Evolutionary conservation across 768 basidiomycete genomes (phyloP).

Genomic region (Gloeopeniophorella convolvens): DNA sequence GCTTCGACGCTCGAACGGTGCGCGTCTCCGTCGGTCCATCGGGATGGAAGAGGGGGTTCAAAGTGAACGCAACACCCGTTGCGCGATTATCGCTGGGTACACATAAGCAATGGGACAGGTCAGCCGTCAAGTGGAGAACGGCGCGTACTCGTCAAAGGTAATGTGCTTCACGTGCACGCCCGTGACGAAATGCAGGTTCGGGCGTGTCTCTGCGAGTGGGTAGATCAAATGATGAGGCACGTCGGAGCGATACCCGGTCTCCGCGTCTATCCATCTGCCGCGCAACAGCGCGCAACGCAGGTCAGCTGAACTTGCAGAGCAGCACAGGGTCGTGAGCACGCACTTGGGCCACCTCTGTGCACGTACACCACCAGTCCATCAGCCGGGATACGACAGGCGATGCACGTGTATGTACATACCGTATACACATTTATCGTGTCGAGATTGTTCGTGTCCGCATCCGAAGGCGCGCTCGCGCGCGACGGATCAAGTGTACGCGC

Average conservation of each 20-base stretch:
- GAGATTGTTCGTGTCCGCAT: constrained; percentile 22
- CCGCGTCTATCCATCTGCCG: constrained; percentile 45
- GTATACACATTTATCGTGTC: constrained; percentile 24
- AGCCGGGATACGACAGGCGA: background rate
- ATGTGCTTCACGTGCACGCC: constrained; percentile 33
- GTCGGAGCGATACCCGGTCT: constrained; percentile 52
- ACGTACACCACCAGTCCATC: constrained; percentile 6
- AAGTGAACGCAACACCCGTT: constrained; percentile 32
- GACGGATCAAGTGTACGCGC: constrained; percentile 22
- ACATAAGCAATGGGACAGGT: background rate
- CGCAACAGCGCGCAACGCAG: background rate
- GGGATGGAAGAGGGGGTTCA: constrained; percentile 25
- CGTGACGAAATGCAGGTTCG: constrained; percentile 29
- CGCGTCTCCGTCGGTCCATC: constrained; percentile 5
- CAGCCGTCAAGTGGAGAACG: background rate
- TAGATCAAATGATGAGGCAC: constrained; percentile 39
- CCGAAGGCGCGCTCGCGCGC: constrained; percentile 16
- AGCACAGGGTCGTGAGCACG: constrained; percentile 7
- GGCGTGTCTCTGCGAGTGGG: constrained; percentile 23
- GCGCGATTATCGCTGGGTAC: constrained; percentile 30
- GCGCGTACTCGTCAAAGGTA: constrained; percentile 29
- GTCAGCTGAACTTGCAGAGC: background rate
- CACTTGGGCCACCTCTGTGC: constrained; percentile 52
- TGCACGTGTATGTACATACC: constrained; percentile 14
- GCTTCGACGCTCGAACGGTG: constrained; percentile 27